phyloP scores from a whole-genome alignment of 2,329 filamentous ascomycete genomes.

The Trichophyton verrucosum region DNA sequence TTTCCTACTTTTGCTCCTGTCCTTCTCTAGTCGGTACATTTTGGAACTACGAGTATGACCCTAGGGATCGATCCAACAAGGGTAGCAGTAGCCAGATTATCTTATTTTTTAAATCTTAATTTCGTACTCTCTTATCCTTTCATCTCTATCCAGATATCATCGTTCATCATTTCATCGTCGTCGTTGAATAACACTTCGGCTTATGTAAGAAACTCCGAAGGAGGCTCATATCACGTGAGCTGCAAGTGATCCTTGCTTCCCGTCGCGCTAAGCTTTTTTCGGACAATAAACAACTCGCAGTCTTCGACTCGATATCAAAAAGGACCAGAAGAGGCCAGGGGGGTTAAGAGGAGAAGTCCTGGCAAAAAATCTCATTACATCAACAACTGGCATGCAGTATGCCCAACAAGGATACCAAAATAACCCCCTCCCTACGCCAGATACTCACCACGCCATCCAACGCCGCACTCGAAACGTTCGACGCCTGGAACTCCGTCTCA shows the following conservation, averaged over 20 bases:
- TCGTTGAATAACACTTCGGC: background rate
- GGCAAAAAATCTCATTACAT: background rate
- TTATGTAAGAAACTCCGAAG: background rate
- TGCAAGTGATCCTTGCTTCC: conserved; percentile 8
- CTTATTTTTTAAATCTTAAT: conserved; percentile 1
- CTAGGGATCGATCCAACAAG: conserved; percentile 1
- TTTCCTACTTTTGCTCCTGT: conserved; percentile 4
- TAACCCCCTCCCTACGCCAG: conserved; percentile 15
- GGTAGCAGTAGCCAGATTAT: background rate
- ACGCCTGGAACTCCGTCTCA: conserved; percentile 15
- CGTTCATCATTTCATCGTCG: background rate
- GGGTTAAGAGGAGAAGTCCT: background rate
- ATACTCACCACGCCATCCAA: conserved; percentile 15
- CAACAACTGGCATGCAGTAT: background rate
- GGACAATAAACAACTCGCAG: conserved; percentile 8
- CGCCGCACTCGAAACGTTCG: conserved; percentile 16
- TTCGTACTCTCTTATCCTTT: background rate
- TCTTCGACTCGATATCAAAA: background rate
- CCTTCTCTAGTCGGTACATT: conserved; percentile 1
- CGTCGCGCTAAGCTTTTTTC: background rate
- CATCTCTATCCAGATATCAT: background rate
- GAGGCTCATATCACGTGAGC: conserved; percentile 10
- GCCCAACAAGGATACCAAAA: conserved; percentile 15
- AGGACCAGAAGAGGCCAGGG: background rate
- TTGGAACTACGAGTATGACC: conserved; percentile 1